phyloP scores from a whole-genome alignment of 1,284 basidiomycete species.

The Butyriboletus appendiculatus region DNA sequence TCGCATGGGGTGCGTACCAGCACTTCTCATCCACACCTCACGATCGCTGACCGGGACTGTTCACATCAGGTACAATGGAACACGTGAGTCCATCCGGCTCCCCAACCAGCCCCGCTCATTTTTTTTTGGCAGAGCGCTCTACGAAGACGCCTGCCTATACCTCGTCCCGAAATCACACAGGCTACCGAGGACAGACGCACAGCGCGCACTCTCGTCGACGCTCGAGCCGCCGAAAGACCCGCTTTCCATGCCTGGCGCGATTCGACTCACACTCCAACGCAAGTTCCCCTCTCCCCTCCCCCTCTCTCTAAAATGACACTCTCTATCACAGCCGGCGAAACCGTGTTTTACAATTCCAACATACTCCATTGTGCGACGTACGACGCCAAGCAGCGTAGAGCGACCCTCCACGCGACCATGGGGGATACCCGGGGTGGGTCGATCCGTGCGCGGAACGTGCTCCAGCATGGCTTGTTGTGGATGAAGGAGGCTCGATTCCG shows the following conservation, averaged over 20 bases:
- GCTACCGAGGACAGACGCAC: conserved; percentile 56
- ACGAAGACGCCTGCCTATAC: conserved; percentile 73
- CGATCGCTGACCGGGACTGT: not conserved
- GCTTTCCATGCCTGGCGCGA: conserved; percentile 67
- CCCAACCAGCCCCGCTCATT: not conserved
- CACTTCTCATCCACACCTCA: not conserved
- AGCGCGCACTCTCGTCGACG: conserved; percentile 59
- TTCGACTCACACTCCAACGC: conserved; percentile 63
- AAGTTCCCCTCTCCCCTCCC: conserved; percentile 21
- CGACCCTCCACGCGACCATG: conserved; percentile 76
- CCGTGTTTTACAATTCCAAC: conserved; percentile 83
- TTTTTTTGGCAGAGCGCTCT: conserved; percentile 61
- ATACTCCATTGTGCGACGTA: conserved; percentile 79
- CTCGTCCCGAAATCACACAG: conserved; percentile 75
- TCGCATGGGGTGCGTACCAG: conserved; percentile 56
- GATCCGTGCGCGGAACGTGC: conserved; percentile 69
- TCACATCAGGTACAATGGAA: conserved; percentile 75
- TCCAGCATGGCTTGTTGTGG: conserved; percentile 81
- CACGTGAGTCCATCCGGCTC: conserved; percentile 46
- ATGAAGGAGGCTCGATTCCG: conserved; percentile 64
- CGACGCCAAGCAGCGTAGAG: conserved; percentile 51
- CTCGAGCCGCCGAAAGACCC: conserved; percentile 58
- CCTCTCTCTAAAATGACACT: too few relatives aligned
- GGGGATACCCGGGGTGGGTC: conserved; percentile 66
- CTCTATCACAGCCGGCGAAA: conserved; percentile 57